Percentiles rank a stretch among this genome's conserved stretches.
phyloP scores from a whole-genome alignment of 176 grass and related monocot genomes.

The Cocos nucifera region DNA sequence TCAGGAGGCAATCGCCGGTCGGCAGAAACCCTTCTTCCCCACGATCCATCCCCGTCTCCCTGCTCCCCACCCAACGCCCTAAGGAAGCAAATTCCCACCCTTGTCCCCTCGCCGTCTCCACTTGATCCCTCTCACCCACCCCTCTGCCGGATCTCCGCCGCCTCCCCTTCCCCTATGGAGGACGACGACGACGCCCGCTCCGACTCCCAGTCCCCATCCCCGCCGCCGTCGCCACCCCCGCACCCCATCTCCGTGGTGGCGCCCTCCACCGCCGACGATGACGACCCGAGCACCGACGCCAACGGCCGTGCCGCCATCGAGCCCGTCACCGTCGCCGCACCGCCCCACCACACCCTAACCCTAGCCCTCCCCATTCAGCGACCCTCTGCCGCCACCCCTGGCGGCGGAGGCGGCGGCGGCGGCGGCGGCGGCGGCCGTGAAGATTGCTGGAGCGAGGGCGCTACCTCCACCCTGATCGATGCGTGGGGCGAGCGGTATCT shows the following conservation, averaged over 20 bases:
- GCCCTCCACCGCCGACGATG: too few species aligned
- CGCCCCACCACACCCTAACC: conserved; percentile 32
- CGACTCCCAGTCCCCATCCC: conserved; percentile 2
- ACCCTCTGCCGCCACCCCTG: too few species aligned
- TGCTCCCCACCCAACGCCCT: too few species aligned
- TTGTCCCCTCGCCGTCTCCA: conserved; percentile 12
- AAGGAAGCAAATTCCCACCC: neutral
- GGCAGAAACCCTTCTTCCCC: too few species aligned
- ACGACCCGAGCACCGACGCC: conserved; percentile 2
- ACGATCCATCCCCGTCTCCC: neutral
- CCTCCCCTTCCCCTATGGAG: neutral
- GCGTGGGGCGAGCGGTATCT: neutral
- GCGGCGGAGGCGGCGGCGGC: conserved; percentile 2
- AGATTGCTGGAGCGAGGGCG: conserved; percentile 53
- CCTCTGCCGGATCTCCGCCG: neutral
- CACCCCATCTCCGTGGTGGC: neutral
- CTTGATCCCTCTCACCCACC: conserved; percentile 14
- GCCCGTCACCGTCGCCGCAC: conserved; percentile 22
- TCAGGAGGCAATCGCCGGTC: too few species aligned
- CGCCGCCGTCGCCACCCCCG: neutral
- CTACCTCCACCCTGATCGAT: neutral
- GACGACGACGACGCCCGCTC: conserved; percentile 9
- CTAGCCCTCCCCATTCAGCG: conserved; percentile 67
- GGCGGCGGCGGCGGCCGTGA: conserved; percentile 39
- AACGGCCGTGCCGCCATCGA: conserved; percentile 22